Conservation (phyloP, 2,329 filamentous ascomycete genomes). For the Lachnellula arida region DNA sequence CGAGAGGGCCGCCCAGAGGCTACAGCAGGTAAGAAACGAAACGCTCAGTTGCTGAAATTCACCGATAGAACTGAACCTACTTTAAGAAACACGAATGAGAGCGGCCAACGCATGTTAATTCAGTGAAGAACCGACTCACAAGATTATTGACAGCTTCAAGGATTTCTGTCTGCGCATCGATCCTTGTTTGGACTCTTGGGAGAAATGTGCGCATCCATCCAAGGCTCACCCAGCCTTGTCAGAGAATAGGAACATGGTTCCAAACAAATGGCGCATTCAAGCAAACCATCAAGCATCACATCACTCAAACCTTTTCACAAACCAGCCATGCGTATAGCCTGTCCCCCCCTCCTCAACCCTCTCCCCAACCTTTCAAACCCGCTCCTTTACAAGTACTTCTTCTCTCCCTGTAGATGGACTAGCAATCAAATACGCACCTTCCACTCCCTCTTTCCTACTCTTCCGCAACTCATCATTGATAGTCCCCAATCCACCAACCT, state of each 20-base stretch:
- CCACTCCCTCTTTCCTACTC: no score
- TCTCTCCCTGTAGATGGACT: constrained; percentile 2
- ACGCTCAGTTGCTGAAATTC: no score
- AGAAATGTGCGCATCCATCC: no score
- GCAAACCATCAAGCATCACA: background rate
- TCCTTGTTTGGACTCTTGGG: background rate
- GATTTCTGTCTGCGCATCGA: no score
- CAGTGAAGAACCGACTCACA: no score
- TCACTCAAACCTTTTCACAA: background rate
- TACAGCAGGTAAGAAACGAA: no score
- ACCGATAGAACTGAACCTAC: no score
- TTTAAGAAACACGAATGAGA: no score
- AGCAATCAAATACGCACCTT: no score
- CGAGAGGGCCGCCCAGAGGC: no score
- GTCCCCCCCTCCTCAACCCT: background rate
- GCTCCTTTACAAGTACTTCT: constrained; percentile 3
- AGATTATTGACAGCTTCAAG: no score
- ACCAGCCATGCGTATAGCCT: background rate
- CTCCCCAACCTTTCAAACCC: constrained; percentile 3
- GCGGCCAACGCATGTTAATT: no score
- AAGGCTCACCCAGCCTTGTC: background rate
- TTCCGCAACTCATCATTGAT: background rate
- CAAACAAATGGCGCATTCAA: background rate
- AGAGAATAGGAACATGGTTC: background rate
- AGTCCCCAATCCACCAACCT: constrained; percentile 1